Evolutionary conservation across 1,284 basidiomycete species (phyloP), one percentile per base, ranked within the genome.

Genomic region (Fomitopsis schrenkii): DNA sequence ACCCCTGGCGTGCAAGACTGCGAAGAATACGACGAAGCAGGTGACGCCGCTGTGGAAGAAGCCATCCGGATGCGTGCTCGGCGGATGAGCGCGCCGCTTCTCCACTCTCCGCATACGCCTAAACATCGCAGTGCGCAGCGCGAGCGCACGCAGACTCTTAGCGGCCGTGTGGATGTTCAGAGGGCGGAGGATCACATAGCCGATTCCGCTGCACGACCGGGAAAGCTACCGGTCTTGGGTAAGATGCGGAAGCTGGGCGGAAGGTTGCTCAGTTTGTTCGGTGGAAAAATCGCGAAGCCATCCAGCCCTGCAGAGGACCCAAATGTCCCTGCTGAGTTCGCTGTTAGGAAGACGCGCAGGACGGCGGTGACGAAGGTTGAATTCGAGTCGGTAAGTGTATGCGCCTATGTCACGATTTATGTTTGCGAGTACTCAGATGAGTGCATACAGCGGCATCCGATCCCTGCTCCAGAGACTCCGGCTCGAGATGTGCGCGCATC

Each of bases 181-280:
- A 26, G 62, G 58, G 17, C 38, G 62, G 38, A 61, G 58, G 33
- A 58, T 22, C 3, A 19, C 5, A 15, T 12, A 26, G 58, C 48
- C 9, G 28, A 5, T 46, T 48, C 44, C 17, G 41, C 36, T 26
- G 26, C 41, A 12, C 38, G 58, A 7, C 50, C 58, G 22, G 44
- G 59, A 35, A 65, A 62, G 26, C n/a, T 61, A 7, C 41, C 64
- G 6, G 48, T 62, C 12, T 30, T 68, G 5, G 42, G 58, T 17
- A 68, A 62, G 56, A 58, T 74, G 22, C 71, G 70, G 58, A 63
- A 66, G 41, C 63, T 75, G 33, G 72, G 74, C 3, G 67, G 66
- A 7, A 68, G 69, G 17, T 66, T 76, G 26, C 68, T 67, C 58
- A 68, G 66, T 36, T 46, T 75, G 2, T 69, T 75, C 63, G 57